Base-by-base conservation (phyloP, 2,329 filamentous ascomycete species). In the Falciphora oryzae region DNA sequence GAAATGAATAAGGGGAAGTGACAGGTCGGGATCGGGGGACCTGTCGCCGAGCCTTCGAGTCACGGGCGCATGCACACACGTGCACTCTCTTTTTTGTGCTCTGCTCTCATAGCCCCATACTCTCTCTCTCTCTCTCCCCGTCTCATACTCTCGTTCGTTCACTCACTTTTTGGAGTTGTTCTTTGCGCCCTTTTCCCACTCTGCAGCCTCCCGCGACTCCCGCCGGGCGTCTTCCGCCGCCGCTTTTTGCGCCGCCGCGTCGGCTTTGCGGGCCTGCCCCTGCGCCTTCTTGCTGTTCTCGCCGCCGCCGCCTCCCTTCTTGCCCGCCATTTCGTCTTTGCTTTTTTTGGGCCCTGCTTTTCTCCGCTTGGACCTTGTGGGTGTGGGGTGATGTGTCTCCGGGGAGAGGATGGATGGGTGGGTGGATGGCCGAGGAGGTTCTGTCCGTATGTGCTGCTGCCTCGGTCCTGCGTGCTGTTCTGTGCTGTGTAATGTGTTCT, bases 231-330 rank as follows among this genome's bases (percentile, higher is more conserved):
- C 85, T 66, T 89, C 88, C 3, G 77, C 87, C 0, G 92, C 91
- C 66, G 88, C 83, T 79, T 98, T 98, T 65, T 84, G 79, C 11
- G 91, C 90, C 1, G 93, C 94, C 3, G 87, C 89, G 61, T 97
- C 93, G 68, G 93, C 93, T 83, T 99, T 98, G 79, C 92, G 86
- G 68, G 93, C 93, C 77, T 97, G 92, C 68, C 94, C 95, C 11
- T 89, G 86, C 3, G 80, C 92, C 81, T 98, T 98, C 80, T 97
- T 98, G 76, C 84, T 89, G 79, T 90, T 92, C 68, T 96, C 93
- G 64, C 90, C 90, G 63, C 90, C 90, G 63, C 81, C 86, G 64
- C 27, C 56, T 11, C 82, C 85, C 77, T 91, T 93, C 78, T 91
- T 92, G 70, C 83, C 85, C 32, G 82, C 89, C 90, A 93, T 93